Evolutionary conservation across 495 filamentous ascomycete species (phyloP).

Genomic region (Penicillium waksmanii): DNA sequence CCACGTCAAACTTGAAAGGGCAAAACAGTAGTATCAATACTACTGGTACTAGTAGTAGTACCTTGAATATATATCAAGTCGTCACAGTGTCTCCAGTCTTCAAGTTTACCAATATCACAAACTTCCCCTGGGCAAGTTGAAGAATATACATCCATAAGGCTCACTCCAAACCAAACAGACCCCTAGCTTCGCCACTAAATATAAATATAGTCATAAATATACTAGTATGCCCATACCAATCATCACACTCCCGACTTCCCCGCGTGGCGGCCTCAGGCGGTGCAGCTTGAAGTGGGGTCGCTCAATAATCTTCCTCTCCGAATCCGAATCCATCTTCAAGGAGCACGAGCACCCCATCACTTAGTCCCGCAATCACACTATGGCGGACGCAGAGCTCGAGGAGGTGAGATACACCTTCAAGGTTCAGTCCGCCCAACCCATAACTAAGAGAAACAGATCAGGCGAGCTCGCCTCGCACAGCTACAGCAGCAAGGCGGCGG

Average conservation of each 20-base stretch:
- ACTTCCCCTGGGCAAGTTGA: too few relatives aligned
- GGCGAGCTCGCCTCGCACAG: conserved; percentile 87
- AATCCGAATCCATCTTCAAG: conserved; percentile 1
- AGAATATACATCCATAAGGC: too few relatives aligned
- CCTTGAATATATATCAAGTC: too few relatives aligned
- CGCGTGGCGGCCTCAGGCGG: conserved; percentile 31
- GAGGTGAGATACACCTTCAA: conserved; percentile 52
- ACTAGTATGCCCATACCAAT: not conserved
- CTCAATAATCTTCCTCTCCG: conserved; percentile 12
- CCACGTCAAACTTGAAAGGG: too few relatives aligned
- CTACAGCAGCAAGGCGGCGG: conserved; percentile 70
- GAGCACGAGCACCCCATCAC: not conserved
- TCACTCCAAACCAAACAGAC: too few relatives aligned
- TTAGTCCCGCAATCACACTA: conserved; percentile 36
- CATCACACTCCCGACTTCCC: conserved; percentile 13
- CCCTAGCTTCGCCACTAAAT: not conserved
- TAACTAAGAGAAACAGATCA: conserved; percentile 59
- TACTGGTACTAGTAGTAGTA: too few relatives aligned
- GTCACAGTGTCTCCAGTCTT: too few relatives aligned
- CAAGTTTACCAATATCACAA: too few relatives aligned
- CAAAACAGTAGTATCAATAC: too few relatives aligned
- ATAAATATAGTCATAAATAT: not conserved
- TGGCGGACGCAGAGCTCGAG: conserved; percentile 88
- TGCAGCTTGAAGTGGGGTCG: conserved; percentile 26
- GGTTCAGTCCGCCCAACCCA: too few relatives aligned